Evolutionary conservation across 768 basidiomycete species (phyloP).

Genomic region (Chalciporus pseudorubinellus): DNA sequence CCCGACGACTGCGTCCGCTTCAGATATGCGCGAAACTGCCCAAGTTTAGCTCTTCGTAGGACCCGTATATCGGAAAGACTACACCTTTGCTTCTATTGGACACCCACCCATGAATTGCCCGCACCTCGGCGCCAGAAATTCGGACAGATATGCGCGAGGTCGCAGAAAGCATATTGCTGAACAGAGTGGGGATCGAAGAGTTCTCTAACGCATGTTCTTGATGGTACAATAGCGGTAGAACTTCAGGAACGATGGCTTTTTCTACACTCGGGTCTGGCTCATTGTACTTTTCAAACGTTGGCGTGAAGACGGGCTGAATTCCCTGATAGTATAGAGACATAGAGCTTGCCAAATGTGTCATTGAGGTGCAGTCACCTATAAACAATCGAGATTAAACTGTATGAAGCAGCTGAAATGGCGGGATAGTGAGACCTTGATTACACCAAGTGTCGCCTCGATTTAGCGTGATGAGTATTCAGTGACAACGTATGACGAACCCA

Average conservation of each 20-base stretch:
- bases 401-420: not conserved
- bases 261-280: constrained; percentile 2
- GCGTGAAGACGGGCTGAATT: not conserved
- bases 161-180: not conserved
- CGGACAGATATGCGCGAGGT: constrained; percentile 3
- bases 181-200: not conserved
- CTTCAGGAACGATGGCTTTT: not conserved
- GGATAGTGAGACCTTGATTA: not conserved
- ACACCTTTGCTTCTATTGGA: not conserved
- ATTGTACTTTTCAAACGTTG: constrained; percentile 3
- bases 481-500: not conserved
- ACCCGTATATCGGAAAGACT: not conserved
- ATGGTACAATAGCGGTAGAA: constrained; percentile 1
- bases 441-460: not conserved
- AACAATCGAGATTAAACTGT: not conserved
- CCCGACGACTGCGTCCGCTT: constrained; percentile 1
- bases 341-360: not conserved
- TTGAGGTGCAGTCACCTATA: constrained; percentile 4
- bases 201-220: not conserved
- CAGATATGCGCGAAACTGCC: not conserved
- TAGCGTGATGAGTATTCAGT: not conserved
- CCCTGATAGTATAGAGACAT: not conserved
- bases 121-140: not conserved
- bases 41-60: not conserved
- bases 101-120: constrained; percentile 1